Evolutionary conservation across 2,329 filamentous ascomycete genomes (phyloP), one percentile per base, ranked within the genome.

Genomic region (Calonectria hawksworthii): DNA sequence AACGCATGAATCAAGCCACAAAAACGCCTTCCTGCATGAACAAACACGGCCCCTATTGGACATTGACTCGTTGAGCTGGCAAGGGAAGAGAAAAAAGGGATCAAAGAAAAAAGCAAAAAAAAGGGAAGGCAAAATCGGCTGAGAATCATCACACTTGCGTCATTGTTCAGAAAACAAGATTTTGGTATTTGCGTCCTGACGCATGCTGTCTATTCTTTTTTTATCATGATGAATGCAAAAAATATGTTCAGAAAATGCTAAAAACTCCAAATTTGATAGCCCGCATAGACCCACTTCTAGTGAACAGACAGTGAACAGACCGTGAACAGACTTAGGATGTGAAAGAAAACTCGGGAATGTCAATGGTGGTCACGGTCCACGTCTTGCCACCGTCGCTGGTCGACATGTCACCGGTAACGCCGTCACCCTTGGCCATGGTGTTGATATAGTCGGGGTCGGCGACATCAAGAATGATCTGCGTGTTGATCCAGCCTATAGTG

Each of bases 381-480:
- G 73, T 74, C 64, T 72, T 72, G 44, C 73, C 73, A 21, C 73
- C 54, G 16, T 68, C 68, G 30, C 64, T 72, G n/a, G 69, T 74
- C 32, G 56, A 38, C 64, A 74, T 50, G 26, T 66, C 69, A 3
- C 73, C 69, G 3, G 68, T 69, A 23, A 72, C 73, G 13, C 73
- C 73, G 4, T 68, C 36, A 16, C 34, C 69, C 73, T 74, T 74
- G 21, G 38, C 47, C 23, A 67, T n/a, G 3, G 72, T 74, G 56
- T 64, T 69, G 70, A 75, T 76, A 54, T 80, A 80, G 54, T 79
- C 56, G 36, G 78, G 71, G 9, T 80, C 78, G 4, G 78, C 67
- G 8, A 67, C 63, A 26, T 78, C 70, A 0, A 80, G 71, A 28
- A 70, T 77, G 36, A 78, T 78, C 71, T 75, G 74, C 26, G 78